Percentiles rank a stretch among this genome's conserved stretches.
phyloP scores from a whole-genome alignment of 345 rosid genomes.

The Noccaea caerulescens region DNA sequence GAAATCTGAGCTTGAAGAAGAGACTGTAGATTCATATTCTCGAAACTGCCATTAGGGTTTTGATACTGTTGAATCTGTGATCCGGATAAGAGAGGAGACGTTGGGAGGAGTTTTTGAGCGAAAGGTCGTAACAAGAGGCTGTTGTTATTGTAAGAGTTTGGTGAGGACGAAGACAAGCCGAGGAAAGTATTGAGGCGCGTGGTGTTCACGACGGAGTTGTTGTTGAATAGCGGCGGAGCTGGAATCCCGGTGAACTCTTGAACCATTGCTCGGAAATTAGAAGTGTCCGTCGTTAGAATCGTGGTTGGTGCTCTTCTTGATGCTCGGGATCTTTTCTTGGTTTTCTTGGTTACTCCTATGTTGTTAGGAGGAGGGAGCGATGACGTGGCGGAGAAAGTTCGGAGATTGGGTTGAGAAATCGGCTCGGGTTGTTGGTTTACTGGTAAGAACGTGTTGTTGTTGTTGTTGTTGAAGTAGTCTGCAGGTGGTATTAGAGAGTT shows the following conservation, averaged over 20 bases:
- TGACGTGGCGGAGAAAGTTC: slow-evolving; percentile 52
- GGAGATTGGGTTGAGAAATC: slow-evolving; percentile 51
- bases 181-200: slow-evolving; percentile 67
- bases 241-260: slow-evolving; percentile 98
- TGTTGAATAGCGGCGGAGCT: slow-evolving; percentile 68
- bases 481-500: slow-evolving; percentile 48
- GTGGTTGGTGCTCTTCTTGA: slow-evolving; percentile 96
- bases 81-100: slow-evolving; percentile 41
- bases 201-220: slow-evolving; percentile 61
- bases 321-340: slow-evolving; percentile 90
- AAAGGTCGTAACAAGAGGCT: slow-evolving; percentile 62
- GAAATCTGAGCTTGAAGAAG: slow-evolving; percentile 58
- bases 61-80: slow-evolving; percentile 41
- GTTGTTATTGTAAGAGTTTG: slow-evolving; percentile 49
- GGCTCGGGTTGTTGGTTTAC: slow-evolving; percentile 59
- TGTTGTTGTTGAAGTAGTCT: slow-evolving; percentile 56
- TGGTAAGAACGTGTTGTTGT: slow-evolving; percentile 62
- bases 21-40: slow-evolving; percentile 63
- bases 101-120: slow-evolving; percentile 52
- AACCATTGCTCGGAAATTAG: slow-evolving; percentile 96
- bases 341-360: slow-evolving; percentile 50
- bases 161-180: slow-evolving; percentile 52
- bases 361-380: slow-evolving; percentile 44
- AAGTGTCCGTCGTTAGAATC: slow-evolving; percentile 83
- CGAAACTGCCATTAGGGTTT: slow-evolving; percentile 42